phyloP scores from a whole-genome alignment of 2,329 filamentous ascomycete species.

The Blastomyces emzantsi region DNA sequence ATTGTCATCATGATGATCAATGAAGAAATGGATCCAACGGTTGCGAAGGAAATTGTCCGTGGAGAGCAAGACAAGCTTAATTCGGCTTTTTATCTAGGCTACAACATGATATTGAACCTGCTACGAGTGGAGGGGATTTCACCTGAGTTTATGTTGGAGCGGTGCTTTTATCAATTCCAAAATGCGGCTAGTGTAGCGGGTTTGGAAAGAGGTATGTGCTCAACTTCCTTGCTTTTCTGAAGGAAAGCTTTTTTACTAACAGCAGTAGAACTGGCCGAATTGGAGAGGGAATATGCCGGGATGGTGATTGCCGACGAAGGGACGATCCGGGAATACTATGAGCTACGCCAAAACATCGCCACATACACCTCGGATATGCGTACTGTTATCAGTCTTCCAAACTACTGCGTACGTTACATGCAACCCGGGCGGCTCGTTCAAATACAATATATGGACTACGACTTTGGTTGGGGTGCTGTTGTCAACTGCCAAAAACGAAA shows the following conservation, averaged over 20 bases:
- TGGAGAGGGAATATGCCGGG: slow-evolving; percentile 65
- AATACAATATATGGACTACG: slow-evolving; percentile 67
- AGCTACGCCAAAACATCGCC: slow-evolving; percentile 73
- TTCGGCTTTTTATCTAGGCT: slow-evolving; percentile 93
- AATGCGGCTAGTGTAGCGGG: slow-evolving; percentile 79
- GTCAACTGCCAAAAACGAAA: slow-evolving; percentile 62
- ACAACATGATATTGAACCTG: slow-evolving; percentile 98
- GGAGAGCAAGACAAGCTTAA: slow-evolving; percentile 96
- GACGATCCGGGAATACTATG: slow-evolving; percentile 89
- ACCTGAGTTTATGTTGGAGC: slow-evolving; percentile 97
- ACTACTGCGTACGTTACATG: slow-evolving; percentile 74
- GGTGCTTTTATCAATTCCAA: slow-evolving; percentile 97
- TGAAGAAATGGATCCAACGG: slow-evolving; percentile 86
- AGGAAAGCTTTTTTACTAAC: slow-evolving; percentile 21
- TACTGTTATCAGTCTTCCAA: slow-evolving; percentile 82
- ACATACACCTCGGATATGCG: slow-evolving; percentile 83
- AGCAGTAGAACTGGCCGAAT: slow-evolving; percentile 56
- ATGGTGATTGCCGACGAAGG: slow-evolving; percentile 77
- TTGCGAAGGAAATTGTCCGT: slow-evolving; percentile 91
- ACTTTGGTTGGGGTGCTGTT: slow-evolving; percentile 93
- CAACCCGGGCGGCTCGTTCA: slow-evolving; percentile 80
- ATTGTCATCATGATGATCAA: slow-evolving; percentile 99
- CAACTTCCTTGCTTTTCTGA: neutral
- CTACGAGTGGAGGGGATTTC: slow-evolving; percentile 98
- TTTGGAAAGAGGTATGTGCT: slow-evolving; percentile 57